Conservation (phyloP, 192 early-diverging fungal genomes). For the Backusella westeae region DNA sequence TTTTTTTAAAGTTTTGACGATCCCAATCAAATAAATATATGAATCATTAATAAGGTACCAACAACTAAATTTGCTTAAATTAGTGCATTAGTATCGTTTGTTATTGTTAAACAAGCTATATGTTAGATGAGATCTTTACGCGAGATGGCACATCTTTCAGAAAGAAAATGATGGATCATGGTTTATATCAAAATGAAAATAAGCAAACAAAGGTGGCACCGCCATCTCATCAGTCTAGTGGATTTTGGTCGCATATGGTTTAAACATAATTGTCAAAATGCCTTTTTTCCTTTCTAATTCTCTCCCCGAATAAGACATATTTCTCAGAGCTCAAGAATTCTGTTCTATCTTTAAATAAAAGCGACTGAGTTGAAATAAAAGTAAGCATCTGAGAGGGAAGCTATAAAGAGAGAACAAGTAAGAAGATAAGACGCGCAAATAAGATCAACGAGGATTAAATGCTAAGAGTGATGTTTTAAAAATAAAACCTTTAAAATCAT, state of each 20-base stretch:
- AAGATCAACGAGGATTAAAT: not conserved
- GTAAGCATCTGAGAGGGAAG: not conserved
- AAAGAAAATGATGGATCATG: not conserved
- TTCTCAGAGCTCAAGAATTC: not conserved
- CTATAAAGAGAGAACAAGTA: not conserved
- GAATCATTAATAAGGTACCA: not conserved
- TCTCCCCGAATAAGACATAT: not conserved
- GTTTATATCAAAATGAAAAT: not conserved
- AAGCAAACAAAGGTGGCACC: not conserved
- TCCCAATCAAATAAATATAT: not conserved
- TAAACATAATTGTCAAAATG: not conserved
- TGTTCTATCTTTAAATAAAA: not conserved
- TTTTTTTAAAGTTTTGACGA: slow-evolving; percentile 3
- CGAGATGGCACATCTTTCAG: not conserved
- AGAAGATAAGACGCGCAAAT: not conserved
- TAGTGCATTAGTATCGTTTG: not conserved
- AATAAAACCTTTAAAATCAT: not conserved
- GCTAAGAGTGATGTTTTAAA: not conserved
- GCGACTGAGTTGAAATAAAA: not conserved
- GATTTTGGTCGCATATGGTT: not conserved
- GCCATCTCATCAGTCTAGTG: not conserved
- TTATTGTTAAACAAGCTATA: not conserved
- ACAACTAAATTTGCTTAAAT: not conserved
- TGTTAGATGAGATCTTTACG: not conserved
- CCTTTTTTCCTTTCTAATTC: not conserved